phyloP scores from a whole-genome alignment of 139 green algal genomes.

The Asterochloris erici region DNA sequence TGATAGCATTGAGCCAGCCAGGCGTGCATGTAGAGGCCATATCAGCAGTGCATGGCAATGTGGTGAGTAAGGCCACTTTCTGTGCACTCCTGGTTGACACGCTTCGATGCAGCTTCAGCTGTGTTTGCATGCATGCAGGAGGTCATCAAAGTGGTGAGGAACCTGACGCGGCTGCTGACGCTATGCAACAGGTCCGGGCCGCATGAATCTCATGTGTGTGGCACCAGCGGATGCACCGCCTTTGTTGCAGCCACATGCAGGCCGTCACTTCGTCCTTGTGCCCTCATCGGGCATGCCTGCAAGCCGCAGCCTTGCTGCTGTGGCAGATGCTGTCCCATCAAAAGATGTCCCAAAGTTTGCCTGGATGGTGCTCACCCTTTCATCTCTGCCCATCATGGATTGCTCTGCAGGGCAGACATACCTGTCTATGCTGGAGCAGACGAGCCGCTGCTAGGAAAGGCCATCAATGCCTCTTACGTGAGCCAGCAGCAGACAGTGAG shows the following conservation, averaged over 20 bases:
- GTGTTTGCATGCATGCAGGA: constrained; percentile 9
- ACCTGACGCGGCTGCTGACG: constrained; percentile 17
- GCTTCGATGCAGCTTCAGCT: neutral
- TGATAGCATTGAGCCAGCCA: constrained; percentile 13
- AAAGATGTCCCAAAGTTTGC: neutral
- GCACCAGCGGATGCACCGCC: neutral
- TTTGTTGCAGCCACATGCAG: neutral
- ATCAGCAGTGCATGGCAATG: constrained; percentile 21
- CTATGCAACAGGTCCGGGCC: constrained; percentile 4
- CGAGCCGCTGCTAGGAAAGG: constrained; percentile 21
- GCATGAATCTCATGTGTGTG: neutral
- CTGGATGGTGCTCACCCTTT: no score
- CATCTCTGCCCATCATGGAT: no score
- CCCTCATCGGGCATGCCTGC: neutral
- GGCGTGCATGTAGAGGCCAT: constrained; percentile 15
- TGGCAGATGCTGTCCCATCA: neutral
- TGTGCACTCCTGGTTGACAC: neutral
- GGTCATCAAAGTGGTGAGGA: constrained; percentile 16
- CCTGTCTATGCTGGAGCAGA: constrained; percentile 20
- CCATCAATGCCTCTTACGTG: constrained; percentile 14
- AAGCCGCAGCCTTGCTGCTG: neutral
- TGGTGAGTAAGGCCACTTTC: constrained; percentile 3
- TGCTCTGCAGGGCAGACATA: constrained; percentile 7
- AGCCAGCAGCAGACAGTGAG: constrained; percentile 1
- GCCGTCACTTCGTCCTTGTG: neutral